Conservation (phyloP, 331 rosid genomes). For the Erythrophleum ivorense region DNA sequence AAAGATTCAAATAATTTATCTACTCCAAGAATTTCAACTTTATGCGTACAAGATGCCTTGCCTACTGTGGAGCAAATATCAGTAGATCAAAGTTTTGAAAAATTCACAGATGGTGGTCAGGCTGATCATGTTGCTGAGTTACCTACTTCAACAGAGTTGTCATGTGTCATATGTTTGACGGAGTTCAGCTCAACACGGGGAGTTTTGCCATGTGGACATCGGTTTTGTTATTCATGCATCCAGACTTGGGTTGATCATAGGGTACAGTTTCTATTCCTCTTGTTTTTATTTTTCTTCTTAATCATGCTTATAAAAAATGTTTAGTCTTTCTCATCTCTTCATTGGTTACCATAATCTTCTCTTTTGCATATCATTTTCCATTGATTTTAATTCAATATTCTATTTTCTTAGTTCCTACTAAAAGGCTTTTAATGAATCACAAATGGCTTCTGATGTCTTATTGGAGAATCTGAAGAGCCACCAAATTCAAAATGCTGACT, state of each 20-base stretch:
- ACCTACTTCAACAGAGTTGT: conserved; percentile 60
- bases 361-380: conserved; percentile 14
- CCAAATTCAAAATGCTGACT: conserved; percentile 19
- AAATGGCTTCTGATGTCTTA: conserved; percentile 29
- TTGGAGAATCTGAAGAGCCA: conserved; percentile 27
- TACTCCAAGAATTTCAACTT: conserved; percentile 42
- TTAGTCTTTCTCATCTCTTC: background rate
- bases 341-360: conserved; percentile 12
- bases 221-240: conserved; percentile 85
- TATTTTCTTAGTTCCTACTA: background rate
- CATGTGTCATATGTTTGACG: conserved; percentile 89
- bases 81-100: conserved; percentile 47
- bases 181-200: conserved; percentile 81
- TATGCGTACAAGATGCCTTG: conserved; percentile 41
- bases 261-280: conserved; percentile 53
- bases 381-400: conserved; percentile 9
- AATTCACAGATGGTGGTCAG: conserved; percentile 37
- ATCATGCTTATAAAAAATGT: background rate
- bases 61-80: conserved; percentile 43
- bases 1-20: conserved; percentile 40
- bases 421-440: conserved; percentile 12
- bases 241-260: conserved; percentile 70
- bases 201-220: conserved; percentile 86
- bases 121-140: conserved; percentile 38
- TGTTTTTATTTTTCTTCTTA: conserved; percentile 14